A percentile compares a stretch with the other conserved stretches of the same genome.
These are phyloP conservation scores for Antrodiella citrinella DNA, from an alignment of 768 basidiomycete species.

Conservation along the genomic window DNA sequence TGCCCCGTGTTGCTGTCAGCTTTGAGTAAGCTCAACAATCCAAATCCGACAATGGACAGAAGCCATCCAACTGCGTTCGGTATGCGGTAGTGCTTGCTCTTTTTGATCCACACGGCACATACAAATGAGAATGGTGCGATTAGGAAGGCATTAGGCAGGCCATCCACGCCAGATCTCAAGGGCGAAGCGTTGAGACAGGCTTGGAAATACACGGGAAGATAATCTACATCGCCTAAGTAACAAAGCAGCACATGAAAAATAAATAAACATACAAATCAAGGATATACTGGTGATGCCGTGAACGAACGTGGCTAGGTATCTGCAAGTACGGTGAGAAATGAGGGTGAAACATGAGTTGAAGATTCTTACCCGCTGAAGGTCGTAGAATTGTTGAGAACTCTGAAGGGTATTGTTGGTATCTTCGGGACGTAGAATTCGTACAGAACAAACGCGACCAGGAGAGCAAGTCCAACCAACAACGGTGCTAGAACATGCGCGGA, in stretches of 20 bases:
- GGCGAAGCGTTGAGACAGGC: slow-evolving; percentile 30
- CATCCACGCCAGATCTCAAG: slow-evolving; percentile 18
- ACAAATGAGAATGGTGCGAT: slow-evolving; percentile 23
- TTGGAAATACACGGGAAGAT: slow-evolving; percentile 37
- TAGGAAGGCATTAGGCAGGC: slow-evolving; percentile 18
- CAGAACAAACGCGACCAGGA: slow-evolving; percentile 18
- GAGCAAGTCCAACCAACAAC: slow-evolving; percentile 28
- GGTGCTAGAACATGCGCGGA: slow-evolving; percentile 31
- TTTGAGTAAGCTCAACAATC: slow-evolving; percentile 21
- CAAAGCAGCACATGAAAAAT: not conserved
- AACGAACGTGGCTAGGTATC: slow-evolving; percentile 22
- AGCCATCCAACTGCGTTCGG: slow-evolving; percentile 29
- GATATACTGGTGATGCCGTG: slow-evolving; percentile 11
- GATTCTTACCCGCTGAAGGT: slow-evolving; percentile 8
- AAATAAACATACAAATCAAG: slow-evolving; percentile 16
- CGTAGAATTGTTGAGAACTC: slow-evolving; percentile 7
- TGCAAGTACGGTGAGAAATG: slow-evolving; percentile 1
- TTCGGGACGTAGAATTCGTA: slow-evolving; percentile 10
- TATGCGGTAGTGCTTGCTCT: slow-evolving; percentile 20
- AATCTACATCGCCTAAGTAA: slow-evolving; percentile 21
- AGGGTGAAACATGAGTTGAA: not conserved
- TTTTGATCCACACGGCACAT: slow-evolving; percentile 16
- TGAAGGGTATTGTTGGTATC: slow-evolving; percentile 10
- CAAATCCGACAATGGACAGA: slow-evolving; percentile 29
- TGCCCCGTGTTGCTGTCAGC: slow-evolving; percentile 13